phyloP scores from a whole-genome alignment of 805 yeast genomes.

The Zygosaccharomyces siamensis region DNA sequence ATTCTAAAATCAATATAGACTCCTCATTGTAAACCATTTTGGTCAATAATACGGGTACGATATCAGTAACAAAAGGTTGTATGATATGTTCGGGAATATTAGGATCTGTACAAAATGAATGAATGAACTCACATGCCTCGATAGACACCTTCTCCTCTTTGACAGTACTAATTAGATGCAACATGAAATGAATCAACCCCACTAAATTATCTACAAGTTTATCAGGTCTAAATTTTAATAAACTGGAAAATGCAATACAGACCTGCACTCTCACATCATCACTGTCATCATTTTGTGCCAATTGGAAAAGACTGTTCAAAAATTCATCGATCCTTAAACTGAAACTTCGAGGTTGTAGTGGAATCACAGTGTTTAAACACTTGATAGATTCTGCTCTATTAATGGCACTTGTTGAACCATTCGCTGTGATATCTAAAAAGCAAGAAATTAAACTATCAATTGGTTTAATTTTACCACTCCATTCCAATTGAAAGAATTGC shows the following conservation, averaged over 20 bases:
- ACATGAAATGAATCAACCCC: conserved; percentile 81
- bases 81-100: conserved; percentile 51
- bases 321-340: conserved; percentile 61
- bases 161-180: conserved; percentile 63
- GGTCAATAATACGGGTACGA: conserved; percentile 72
- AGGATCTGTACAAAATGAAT: conserved; percentile 63
- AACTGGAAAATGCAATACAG: conserved; percentile 66
- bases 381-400: conserved; percentile 60
- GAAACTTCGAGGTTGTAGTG: conserved; percentile 62
- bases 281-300: conserved; percentile 56
- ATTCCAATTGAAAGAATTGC: conserved; percentile 56
- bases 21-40: conserved; percentile 87
- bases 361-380: conserved; percentile 73
- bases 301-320: conserved; percentile 55
- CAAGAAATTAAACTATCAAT: conserved; percentile 61
- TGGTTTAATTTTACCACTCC: conserved; percentile 54
- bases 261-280: conserved; percentile 64
- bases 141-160: conserved; percentile 70
- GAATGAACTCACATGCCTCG: conserved; percentile 89
- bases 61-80: conserved; percentile 50
- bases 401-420: conserved; percentile 34
- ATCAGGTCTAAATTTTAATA: conserved; percentile 76
- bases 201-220: conserved; percentile 71
- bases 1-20: conserved; percentile 63
- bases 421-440: conserved; percentile 50